These are phyloP conservation scores for Metschnikowia gelsemii DNA, from an alignment of 805 yeast genomes.

Conservation along the genomic window DNA sequence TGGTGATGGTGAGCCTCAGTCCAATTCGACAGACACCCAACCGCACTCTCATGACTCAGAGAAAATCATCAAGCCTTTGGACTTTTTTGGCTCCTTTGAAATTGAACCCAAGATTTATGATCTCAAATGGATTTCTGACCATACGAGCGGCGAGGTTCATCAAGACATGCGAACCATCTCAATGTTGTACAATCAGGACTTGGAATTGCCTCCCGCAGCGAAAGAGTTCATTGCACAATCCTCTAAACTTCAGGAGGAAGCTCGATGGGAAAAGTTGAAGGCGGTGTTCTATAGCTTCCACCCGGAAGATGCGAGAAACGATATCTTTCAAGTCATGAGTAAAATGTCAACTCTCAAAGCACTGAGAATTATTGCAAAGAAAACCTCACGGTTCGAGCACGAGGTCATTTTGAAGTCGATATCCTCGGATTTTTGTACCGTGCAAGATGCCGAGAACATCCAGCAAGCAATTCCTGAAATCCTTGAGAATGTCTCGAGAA, in stretches of 20 bases:
- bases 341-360: slow-evolving; percentile 1
- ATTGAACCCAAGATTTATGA: not conserved
- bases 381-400: not conserved
- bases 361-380: slow-evolving; percentile 6
- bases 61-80: slow-evolving; percentile 1
- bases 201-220: slow-evolving; percentile 3
- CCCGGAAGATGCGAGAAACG: not conserved
- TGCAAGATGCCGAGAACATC: not conserved
- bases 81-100: slow-evolving; percentile 4
- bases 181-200: slow-evolving; percentile 4
- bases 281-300: slow-evolving; percentile 3
- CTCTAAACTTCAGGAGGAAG: slow-evolving; percentile 4
- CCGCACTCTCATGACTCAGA: not conserved
- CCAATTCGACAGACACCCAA: too few relatives aligned
- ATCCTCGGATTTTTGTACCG: not conserved
- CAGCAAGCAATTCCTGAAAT: not conserved
- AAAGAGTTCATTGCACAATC: slow-evolving; percentile 3
- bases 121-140: slow-evolving; percentile 4
- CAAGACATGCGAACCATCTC: slow-evolving; percentile 5
- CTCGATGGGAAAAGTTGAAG: slow-evolving; percentile 5
- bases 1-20: too few relatives aligned
- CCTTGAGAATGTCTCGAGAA: too few relatives aligned
- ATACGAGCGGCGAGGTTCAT: slow-evolving; percentile 5
- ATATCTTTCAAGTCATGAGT: not conserved
- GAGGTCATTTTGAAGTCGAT: slow-evolving; percentile 4